These are phyloP conservation scores for Euphrasia confusa DNA, from an alignment of 257 asterid genomes.

Conservation along the genomic window DNA sequence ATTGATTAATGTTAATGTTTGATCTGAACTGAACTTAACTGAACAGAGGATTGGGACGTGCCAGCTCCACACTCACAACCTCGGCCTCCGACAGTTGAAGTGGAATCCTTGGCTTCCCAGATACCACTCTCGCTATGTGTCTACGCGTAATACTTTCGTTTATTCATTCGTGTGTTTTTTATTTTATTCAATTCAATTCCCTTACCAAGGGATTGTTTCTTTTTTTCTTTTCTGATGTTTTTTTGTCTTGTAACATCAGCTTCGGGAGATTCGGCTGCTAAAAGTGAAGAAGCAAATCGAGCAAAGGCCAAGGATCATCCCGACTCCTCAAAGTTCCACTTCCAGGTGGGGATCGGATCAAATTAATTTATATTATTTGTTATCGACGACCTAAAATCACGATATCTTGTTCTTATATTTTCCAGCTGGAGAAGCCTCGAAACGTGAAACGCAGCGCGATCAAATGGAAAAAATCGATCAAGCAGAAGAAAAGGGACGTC, in stretches of 20 bases:
- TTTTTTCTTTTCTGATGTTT: not conserved
- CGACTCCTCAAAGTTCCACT: slow-evolving; percentile 35
- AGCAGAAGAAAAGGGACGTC: slow-evolving; percentile 37
- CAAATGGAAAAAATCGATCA: slow-evolving; percentile 40
- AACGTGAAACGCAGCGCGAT: slow-evolving; percentile 39
- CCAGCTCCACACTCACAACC: slow-evolving; percentile 42
- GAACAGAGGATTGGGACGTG: slow-evolving; percentile 49
- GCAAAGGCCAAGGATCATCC: slow-evolving; percentile 27
- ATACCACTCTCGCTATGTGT: slow-evolving; percentile 43
- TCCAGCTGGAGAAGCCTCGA: slow-evolving; percentile 31
- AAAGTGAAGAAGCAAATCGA: slow-evolving; percentile 15
- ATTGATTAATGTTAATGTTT: not conserved
- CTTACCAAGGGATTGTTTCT: not conserved
- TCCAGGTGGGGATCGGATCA: slow-evolving; percentile 36
- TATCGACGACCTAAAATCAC: not conserved
- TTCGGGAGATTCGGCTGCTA: slow-evolving; percentile 24
- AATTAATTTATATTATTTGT: no score
- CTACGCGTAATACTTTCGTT: slow-evolving; percentile 32
- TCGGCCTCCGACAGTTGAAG: slow-evolving; percentile 35
- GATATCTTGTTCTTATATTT: not conserved
- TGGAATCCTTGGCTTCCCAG: slow-evolving; percentile 38
- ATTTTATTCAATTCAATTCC: not conserved
- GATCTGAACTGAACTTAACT: not conserved
- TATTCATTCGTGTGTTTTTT: not conserved
- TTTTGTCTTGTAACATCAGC: slow-evolving; percentile 26